Evolutionary conservation across 1,139 yeast genomes (phyloP), one percentile per base, ranked within the genome.

Genomic region (Chernovozyma sophiae-reginae): DNA sequence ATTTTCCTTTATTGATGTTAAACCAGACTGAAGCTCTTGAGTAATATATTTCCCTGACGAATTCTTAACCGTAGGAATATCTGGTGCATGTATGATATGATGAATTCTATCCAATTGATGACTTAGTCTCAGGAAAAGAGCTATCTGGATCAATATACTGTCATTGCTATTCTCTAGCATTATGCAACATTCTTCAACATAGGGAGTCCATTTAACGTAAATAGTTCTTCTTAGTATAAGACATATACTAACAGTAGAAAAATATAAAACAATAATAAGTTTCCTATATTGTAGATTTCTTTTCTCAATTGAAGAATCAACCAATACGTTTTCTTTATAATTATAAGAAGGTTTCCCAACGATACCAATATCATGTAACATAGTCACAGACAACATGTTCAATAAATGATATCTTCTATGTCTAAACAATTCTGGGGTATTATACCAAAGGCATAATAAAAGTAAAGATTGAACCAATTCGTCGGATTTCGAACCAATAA

Each of bases 361-460:
- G 6, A 86, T 69, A 0, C 95, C 95, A 41, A 87, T 58, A 53
- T 89, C 96, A 45, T 79, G 82, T 2, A 85, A 72, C 58, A 89
- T 65, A 3, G 82, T 70, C n/a, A 82, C 78, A 35, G 89, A 77
- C 22, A 86, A 62, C 8, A 77, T 68, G 39, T 81, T 77, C 45
- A 86, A 68, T 39, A 86, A 61, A 53, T 86, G 94, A 46, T 81
- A 81, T 36, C 95, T 74, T 42, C 94, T 76, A 49, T 84, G 85
- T 46, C 80, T 84, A 45, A 85, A 84, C 47, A 86, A 65, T 56
- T 86, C 96, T 0, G 95, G 87, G 5, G 86, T 77, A 46, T 84
- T 86, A 55, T 86, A 86, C 95, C 96, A 89, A 25, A 81, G 58
- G 28, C 84, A 74, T 37, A 85, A 60, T 3, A 86, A 51, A 22